Evolutionary conservation across 2,329 filamentous ascomycete genomes (phyloP).

Genomic region (Ascochyta viciae-villosae): DNA sequence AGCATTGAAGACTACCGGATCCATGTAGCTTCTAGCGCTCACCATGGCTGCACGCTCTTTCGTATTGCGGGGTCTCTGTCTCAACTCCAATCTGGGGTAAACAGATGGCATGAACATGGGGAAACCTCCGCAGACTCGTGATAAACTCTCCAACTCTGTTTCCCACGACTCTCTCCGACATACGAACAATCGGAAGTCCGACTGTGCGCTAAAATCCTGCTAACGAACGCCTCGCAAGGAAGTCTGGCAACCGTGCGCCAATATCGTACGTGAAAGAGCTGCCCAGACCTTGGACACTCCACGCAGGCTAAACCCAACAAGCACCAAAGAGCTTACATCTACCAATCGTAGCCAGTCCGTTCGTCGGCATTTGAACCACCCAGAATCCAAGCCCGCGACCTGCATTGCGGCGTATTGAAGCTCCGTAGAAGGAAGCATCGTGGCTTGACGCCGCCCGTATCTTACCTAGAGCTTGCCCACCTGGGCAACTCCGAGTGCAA

Average conservation of each 20-base stretch:
- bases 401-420: constrained; percentile 12
- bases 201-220: background rate
- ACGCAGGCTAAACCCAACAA: background rate
- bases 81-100: constrained; percentile 7
- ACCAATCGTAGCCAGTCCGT: background rate
- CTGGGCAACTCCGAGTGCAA: constrained; percentile 3
- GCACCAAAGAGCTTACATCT: background rate
- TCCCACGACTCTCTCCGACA: background rate
- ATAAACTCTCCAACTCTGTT: background rate
- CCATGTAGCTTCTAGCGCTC: constrained; percentile 7
- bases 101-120: background rate
- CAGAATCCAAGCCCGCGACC: background rate
- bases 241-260: too few relatives aligned
- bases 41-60: background rate
- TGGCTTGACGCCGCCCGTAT: constrained; percentile 2
- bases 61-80: constrained; percentile 8
- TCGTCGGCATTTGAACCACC: constrained; percentile 5
- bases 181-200: background rate
- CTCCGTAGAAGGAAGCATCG: constrained; percentile 2
- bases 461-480: constrained; percentile 8
- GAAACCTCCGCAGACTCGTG: background rate
- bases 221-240: too few relatives aligned
- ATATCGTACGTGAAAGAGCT: too few relatives aligned
- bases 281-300: background rate
- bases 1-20: background rate